Percentiles rank a stretch among this genome's conserved stretches.
These are phyloP conservation scores for Skeletonema grethae DNA, from an alignment of 108 stramenopile genomes.

Conservation along the genomic window DNA sequence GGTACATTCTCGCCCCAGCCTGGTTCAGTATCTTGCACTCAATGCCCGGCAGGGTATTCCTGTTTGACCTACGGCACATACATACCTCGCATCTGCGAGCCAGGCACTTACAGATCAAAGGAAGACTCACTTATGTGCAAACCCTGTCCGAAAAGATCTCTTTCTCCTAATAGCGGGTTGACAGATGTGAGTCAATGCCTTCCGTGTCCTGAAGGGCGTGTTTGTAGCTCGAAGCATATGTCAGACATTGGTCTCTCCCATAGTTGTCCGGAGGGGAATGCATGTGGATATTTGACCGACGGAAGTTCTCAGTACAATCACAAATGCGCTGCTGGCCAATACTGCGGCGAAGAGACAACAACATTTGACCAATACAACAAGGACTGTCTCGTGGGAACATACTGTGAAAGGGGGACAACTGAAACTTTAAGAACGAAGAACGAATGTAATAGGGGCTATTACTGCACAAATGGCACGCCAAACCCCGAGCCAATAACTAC, in stretches of 20 bases:
- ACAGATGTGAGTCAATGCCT: slow-evolving; percentile 84
- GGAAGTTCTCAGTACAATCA: slow-evolving; percentile 63
- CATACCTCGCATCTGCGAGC: slow-evolving; percentile 76
- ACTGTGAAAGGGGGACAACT: slow-evolving; percentile 68
- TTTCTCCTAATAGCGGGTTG: slow-evolving; percentile 61
- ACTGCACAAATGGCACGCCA: slow-evolving; percentile 69
- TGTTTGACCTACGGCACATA: slow-evolving; percentile 86
- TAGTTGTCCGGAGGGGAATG: slow-evolving; percentile 71
- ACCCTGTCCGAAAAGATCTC: slow-evolving; percentile 80
- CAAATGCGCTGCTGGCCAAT: slow-evolving; percentile 69
- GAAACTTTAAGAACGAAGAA: slow-evolving; percentile 47
- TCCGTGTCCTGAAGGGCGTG: slow-evolving; percentile 75
- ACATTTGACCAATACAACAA: slow-evolving; percentile 53
- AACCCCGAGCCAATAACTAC: slow-evolving; percentile 26
- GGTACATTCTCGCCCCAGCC: slow-evolving; percentile 82
- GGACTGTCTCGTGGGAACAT: slow-evolving; percentile 60
- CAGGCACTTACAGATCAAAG: slow-evolving; percentile 76
- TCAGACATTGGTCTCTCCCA: slow-evolving; percentile 41
- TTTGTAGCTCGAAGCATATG: slow-evolving; percentile 74
- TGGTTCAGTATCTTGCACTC: slow-evolving; percentile 57
- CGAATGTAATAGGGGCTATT: slow-evolving; percentile 73
- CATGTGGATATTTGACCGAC: slow-evolving; percentile 74
- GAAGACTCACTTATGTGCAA: slow-evolving; percentile 80
- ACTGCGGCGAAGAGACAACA: slow-evolving; percentile 54
- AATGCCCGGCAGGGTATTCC: slow-evolving; percentile 80